These are phyloP conservation scores for Vaucheria bursata DNA, from an alignment of 352 stramenopile species.

Conservation along the genomic window DNA sequence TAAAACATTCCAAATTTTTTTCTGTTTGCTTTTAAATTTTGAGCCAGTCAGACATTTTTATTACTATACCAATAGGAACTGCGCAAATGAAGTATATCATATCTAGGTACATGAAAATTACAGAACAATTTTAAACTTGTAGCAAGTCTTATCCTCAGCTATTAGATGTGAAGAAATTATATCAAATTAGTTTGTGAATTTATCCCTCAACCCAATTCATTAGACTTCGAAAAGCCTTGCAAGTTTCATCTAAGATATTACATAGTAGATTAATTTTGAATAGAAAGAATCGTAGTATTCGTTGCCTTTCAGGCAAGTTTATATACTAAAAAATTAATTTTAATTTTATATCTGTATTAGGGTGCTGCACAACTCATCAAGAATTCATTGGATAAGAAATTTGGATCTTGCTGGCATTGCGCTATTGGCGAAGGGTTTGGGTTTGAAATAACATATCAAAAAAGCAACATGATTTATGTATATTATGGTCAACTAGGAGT, in stretches of 20 bases:
- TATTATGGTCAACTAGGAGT: slow-evolving; percentile 83
- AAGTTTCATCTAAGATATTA: background rate
- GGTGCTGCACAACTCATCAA: slow-evolving; percentile 65
- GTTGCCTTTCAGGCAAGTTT: background rate
- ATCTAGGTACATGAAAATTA: too few relatives aligned
- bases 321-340: too few relatives aligned
- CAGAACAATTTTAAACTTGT: too few relatives aligned
- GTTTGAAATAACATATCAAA: slow-evolving; percentile 90
- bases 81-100: too few relatives aligned
- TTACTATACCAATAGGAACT: too few relatives aligned
- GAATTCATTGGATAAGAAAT: slow-evolving; percentile 94
- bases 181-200: too few relatives aligned
- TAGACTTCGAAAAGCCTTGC: background rate
- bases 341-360: slow-evolving; percentile 12
- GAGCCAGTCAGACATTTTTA: too few relatives aligned
- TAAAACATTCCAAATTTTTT: too few relatives aligned
- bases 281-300: background rate
- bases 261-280: background rate
- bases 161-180: too few relatives aligned
- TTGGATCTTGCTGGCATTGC: slow-evolving; percentile 86
- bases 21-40: too few relatives aligned
- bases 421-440: slow-evolving; percentile 89
- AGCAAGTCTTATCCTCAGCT: too few relatives aligned
- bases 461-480: slow-evolving; percentile 87
- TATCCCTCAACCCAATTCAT: too few relatives aligned